phyloP scores from a whole-genome alignment of 345 rosid genomes.

The Turnera subulata region DNA sequence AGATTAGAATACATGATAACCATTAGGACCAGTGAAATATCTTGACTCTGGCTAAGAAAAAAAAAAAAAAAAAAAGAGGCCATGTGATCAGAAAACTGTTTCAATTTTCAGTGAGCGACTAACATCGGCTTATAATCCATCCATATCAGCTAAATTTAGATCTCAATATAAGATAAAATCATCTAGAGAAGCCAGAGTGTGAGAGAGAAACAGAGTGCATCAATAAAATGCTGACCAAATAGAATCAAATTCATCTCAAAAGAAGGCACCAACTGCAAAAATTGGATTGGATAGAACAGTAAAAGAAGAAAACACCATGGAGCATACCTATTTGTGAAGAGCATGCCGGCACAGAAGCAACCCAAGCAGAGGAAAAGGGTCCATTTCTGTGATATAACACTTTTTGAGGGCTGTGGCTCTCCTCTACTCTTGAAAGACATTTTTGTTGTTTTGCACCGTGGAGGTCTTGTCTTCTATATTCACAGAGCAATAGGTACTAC shows the following conservation, averaged over 20 bases:
- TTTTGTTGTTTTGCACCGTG: neutral
- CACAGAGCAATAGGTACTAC: conserved; percentile 15
- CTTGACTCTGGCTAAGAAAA: too few relatives aligned
- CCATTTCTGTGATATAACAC: conserved; percentile 65
- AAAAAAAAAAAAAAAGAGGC: neutral
- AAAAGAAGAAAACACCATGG: neutral
- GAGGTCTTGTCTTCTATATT: neutral
- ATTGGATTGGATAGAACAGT: neutral
- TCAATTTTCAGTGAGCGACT: too few relatives aligned
- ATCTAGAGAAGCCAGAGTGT: conserved; percentile 4
- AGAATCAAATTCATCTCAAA: conserved; percentile 4
- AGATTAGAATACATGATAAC: neutral
- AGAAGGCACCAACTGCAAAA: neutral
- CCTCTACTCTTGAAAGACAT: conserved; percentile 72
- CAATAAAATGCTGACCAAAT: neutral
- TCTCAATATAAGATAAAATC: conserved; percentile 8
- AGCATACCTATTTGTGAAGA: conserved; percentile 79
- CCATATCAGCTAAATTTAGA: conserved; percentile 19
- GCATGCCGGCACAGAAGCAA: conserved; percentile 77
- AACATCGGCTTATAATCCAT: too few relatives aligned
- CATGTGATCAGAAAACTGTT: conserved; percentile 1
- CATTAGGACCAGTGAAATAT: neutral
- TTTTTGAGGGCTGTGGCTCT: conserved; percentile 43
- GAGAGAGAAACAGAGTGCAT: too few relatives aligned
- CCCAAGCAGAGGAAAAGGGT: conserved; percentile 64